Percentiles rank a stretch among this genome's conserved stretches.
Conservation (phyloP, 129 eudicot genomes). For the Arctium lappa region DNA sequence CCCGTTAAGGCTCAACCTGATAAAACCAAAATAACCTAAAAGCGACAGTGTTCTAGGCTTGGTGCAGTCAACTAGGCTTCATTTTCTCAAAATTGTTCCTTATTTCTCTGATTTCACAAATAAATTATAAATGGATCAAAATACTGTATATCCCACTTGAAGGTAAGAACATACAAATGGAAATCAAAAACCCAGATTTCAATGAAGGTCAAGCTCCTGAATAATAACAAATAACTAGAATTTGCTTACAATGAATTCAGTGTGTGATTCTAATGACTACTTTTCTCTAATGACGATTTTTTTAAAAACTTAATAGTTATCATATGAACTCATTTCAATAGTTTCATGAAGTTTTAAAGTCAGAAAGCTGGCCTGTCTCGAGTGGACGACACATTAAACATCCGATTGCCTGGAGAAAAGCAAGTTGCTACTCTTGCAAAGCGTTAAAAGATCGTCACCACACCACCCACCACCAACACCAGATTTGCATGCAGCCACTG, state of each 20-base stretch:
- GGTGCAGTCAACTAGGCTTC: too few relatives aligned
- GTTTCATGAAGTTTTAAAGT: neutral
- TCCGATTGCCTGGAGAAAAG: neutral
- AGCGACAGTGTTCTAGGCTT: too few relatives aligned
- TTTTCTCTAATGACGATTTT: neutral
- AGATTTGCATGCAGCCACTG: constrained; percentile 9
- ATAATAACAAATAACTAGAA: neutral
- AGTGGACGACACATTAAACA: neutral
- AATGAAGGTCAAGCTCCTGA: neutral
- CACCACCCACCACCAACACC: neutral
- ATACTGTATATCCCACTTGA: neutral
- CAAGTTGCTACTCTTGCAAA: neutral
- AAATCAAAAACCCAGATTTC: neutral
- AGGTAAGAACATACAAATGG: neutral
- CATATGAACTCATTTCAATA: neutral
- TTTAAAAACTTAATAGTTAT: neutral
- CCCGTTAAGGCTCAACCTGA: too few relatives aligned
- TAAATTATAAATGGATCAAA: too few relatives aligned
- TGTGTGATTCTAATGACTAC: neutral
- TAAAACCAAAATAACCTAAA: too few relatives aligned
- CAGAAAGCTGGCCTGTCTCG: neutral
- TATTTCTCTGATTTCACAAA: too few relatives aligned
- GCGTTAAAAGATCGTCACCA: neutral
- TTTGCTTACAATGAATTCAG: neutral
- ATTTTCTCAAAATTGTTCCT: too few relatives aligned